Base-by-base conservation (phyloP, 2,329 filamentous ascomycete species). In the Chaetomiaceae sp. region DNA sequence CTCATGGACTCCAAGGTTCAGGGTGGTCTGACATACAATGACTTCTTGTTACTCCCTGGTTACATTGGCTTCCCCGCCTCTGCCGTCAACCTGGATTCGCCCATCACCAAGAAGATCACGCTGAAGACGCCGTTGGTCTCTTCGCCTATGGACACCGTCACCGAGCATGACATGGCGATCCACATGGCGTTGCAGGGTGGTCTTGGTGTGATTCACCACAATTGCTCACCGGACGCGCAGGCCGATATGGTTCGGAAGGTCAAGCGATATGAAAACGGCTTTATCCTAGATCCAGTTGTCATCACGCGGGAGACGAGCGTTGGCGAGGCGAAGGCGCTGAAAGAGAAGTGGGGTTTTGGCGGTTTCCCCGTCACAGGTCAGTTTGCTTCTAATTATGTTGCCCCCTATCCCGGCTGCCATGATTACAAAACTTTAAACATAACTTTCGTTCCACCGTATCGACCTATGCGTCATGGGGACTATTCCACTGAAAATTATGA, bases 401-500 rank as follows among this genome's bases (percentile, higher is more conserved):
- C 16, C 46, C 41, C 46, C 43, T 55, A 57, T 42, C 48, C 51
- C 44, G 38, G 23, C 49, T 61, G 58, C 51, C 54, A 77, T 90
- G 89, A 96, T 96, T 94, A 89, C 79, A 81, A 79, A 82, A 77
- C 79, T 52, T 74, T 77, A 79, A 81, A 76, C n/a, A 87, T 96
- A 97, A 97, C 94, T 99, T 99, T 99, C 94, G 94, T 99, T 99
- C 94, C 92, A 92, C 94, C 90, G 89, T 81, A 95, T 86, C 82
- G 87, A 88, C 85, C 80, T 80, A 76, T 84, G 81, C 81, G 88
- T 89, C 80, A 77, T 96, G 90, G 82, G 89, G 90, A 96, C 74
- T 78, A 69, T 61, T 58, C 69, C 63, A 65, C 63, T 65, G 63
- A 75, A 73, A 71, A 74, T 71, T 72, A 73, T 77, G 71, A 75